These are phyloP conservation scores for Jacaranda mimosifolia DNA, from an alignment of 257 asterid genomes.

Conservation along the genomic window DNA sequence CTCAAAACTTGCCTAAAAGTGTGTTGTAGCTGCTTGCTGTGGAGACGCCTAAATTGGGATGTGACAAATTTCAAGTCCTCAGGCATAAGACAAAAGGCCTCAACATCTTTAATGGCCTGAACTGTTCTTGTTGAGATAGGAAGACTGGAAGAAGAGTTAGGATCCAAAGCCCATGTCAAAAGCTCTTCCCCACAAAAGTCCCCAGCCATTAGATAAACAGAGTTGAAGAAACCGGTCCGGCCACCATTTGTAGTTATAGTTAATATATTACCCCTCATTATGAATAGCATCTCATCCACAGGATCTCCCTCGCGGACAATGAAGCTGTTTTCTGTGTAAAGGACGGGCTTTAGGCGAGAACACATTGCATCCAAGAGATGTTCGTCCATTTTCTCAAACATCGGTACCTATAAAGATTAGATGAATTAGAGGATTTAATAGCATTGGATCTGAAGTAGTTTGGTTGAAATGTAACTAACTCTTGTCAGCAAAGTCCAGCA, in stretches of 20 bases:
- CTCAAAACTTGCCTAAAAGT: conserved; percentile 45
- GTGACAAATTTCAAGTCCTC: conserved; percentile 53
- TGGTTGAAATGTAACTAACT: conserved; percentile 39
- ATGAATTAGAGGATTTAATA: too few relatives aligned
- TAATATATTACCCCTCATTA: conserved; percentile 64
- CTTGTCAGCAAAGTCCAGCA: conserved; percentile 68
- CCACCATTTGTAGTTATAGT: conserved; percentile 71
- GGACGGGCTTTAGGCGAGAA: conserved; percentile 54
- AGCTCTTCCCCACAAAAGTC: conserved; percentile 68
- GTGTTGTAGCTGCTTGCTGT: conserved; percentile 56
- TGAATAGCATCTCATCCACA: conserved; percentile 70
- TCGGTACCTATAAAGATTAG: conserved; percentile 56
- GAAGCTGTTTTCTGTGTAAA: conserved; percentile 61
- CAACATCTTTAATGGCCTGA: conserved; percentile 54
- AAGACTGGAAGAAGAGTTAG: conserved; percentile 53
- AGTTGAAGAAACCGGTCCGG: conserved; percentile 66
- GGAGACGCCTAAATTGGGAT: conserved; percentile 53
- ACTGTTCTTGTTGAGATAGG: conserved; percentile 65
- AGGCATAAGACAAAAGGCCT: conserved; percentile 52
- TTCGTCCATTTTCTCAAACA: conserved; percentile 69
- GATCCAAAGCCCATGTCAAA: conserved; percentile 66
- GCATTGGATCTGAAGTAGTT: too few relatives aligned
- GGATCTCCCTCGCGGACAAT: conserved; percentile 75
- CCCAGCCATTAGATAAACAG: conserved; percentile 56
- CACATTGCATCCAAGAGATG: conserved; percentile 69